Evolutionary conservation across 1,284 basidiomycete species (phyloP).

Genomic region (Cryptococcus depauperatus): DNA sequence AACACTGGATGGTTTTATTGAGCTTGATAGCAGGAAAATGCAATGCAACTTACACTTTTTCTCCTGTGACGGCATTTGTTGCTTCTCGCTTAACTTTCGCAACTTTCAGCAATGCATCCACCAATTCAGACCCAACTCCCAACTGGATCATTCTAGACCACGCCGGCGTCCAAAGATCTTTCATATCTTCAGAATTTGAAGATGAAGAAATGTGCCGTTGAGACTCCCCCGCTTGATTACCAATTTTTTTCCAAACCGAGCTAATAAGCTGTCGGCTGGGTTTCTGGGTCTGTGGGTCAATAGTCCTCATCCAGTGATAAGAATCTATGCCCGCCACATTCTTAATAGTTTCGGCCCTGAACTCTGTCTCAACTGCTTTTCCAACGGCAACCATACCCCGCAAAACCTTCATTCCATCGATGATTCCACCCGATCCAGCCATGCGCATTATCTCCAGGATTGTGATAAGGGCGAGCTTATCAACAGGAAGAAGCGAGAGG

Average conservation of each 20-base stretch:
- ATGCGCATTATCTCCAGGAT: conserved; percentile 86
- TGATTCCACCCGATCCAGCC: conserved; percentile 65
- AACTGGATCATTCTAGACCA: conserved; percentile 76
- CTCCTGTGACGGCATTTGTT: conserved; percentile 53
- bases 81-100: conserved; percentile 66
- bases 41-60: conserved; percentile 49
- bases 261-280: conserved; percentile 22
- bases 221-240: conserved; percentile 50
- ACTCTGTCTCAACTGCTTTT: conserved; percentile 76
- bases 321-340: conserved; percentile 45
- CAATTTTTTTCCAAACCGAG: conserved; percentile 38
- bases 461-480: conserved; percentile 78
- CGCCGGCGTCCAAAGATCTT: conserved; percentile 62
- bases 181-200: conserved; percentile 42
- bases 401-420: conserved; percentile 84
- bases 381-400: conserved; percentile 76
- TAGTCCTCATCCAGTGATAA: conserved; percentile 25
- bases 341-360: conserved; percentile 73
- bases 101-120: conserved; percentile 74
- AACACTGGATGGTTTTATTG: no score
- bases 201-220: conserved; percentile 23
- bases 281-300: conserved; percentile 32
- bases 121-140: conserved; percentile 72
- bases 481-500: conserved; percentile 63
- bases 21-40: no score